A percentile compares a stretch with the other conserved stretches of the same genome.
Evolutionary conservation across 106 monocot species (phyloP).

Genomic region (Dactylorhiza incarnata): DNA sequence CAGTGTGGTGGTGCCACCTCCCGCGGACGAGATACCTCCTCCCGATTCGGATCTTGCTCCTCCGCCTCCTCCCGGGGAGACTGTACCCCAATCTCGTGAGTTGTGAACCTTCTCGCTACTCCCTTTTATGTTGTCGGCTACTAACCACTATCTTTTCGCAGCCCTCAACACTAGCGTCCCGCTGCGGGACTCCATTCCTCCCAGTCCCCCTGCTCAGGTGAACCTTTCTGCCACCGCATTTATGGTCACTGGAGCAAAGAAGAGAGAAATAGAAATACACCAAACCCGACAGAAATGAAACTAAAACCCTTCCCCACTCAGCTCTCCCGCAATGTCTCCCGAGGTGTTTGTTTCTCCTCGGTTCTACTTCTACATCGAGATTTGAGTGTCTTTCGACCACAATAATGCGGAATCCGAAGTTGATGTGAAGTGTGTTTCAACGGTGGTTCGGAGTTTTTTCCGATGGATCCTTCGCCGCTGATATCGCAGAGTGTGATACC

Average conservation of each 20-base stretch:
- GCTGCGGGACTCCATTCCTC: no score
- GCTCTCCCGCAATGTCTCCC: background rate
- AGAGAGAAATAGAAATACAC: background rate
- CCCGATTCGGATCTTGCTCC: no score
- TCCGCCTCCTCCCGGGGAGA: no score
- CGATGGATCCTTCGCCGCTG: constrained; percentile 41
- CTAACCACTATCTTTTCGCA: no score
- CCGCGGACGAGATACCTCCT: no score
- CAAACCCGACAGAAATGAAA: constrained; percentile 3
- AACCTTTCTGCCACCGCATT: no score
- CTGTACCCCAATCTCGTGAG: no score
- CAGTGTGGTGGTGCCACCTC: no score
- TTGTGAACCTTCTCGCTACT: no score
- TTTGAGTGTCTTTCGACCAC: background rate
- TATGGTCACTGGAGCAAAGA: background rate
- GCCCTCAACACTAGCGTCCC: no score
- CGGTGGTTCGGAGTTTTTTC: background rate
- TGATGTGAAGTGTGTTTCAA: background rate
- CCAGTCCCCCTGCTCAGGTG: no score
- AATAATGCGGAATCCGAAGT: background rate
- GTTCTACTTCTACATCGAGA: background rate
- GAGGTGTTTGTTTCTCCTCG: background rate
- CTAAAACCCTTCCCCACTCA: constrained; percentile 3
- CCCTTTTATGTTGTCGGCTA: no score
- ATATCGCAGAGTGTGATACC: constrained; percentile 11